Evolutionary conservation across 2,329 filamentous ascomycete genomes (phyloP).

Genomic region (Stylonectria norvegica): DNA sequence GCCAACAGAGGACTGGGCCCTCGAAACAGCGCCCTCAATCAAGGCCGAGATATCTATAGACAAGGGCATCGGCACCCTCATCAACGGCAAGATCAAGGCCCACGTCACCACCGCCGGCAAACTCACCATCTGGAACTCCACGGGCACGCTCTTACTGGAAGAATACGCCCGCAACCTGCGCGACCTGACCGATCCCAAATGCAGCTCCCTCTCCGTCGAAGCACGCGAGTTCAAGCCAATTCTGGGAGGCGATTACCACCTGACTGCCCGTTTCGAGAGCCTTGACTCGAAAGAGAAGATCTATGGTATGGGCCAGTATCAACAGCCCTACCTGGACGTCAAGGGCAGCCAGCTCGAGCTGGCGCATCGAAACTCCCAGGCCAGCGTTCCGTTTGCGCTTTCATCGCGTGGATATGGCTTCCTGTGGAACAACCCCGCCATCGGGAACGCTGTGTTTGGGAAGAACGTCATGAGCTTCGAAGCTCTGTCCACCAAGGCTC

Average conservation of each 20-base stretch:
- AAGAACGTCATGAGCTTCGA: conserved; percentile 61
- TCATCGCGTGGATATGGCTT: conserved; percentile 60
- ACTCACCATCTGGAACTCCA: conserved; percentile 26
- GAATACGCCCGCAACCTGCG: conserved; percentile 30
- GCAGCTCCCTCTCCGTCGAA: conserved; percentile 53
- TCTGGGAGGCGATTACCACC: conserved; percentile 51
- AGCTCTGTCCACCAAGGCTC: conserved; percentile 51
- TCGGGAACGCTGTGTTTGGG: conserved; percentile 59
- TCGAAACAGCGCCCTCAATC: conserved; percentile 16
- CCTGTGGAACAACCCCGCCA: conserved; percentile 63
- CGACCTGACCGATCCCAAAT: conserved; percentile 54
- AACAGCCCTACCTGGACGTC: conserved; percentile 60
- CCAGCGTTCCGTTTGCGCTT: conserved; percentile 60
- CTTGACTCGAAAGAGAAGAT: conserved; percentile 54
- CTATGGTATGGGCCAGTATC: conserved; percentile 69
- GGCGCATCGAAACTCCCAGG: conserved; percentile 64
- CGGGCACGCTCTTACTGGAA: conserved; percentile 28
- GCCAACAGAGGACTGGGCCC: conserved; percentile 38
- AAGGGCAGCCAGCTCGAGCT: conserved; percentile 62
- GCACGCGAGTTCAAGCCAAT: conserved; percentile 54
- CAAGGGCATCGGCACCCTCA: conserved; percentile 18
- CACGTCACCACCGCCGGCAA: conserved; percentile 28
- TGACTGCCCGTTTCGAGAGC: conserved; percentile 58
- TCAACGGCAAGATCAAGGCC: conserved; percentile 32
- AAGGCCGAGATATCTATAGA: conserved; percentile 14